Conservation (phyloP, 2,329 filamentous ascomycete species). For the Leptographium wingfieldii region DNA sequence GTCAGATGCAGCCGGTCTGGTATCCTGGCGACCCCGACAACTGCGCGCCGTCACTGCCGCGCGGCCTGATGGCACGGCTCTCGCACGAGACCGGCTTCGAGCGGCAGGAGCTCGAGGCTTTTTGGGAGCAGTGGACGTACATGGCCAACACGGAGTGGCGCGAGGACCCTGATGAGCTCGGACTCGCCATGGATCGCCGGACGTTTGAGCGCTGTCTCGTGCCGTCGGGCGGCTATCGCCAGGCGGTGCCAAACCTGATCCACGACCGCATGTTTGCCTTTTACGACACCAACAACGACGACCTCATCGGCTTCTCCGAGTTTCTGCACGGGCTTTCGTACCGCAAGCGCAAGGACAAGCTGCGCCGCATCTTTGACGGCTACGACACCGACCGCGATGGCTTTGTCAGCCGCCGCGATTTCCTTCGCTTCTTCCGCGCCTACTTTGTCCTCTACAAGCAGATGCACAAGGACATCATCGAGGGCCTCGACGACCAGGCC, state of each 20-base stretch:
- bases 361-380: conserved; percentile 44
- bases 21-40: conserved; percentile 78
- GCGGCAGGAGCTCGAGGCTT: conserved; percentile 74
- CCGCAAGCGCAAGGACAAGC: conserved; percentile 29
- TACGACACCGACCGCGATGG: conserved; percentile 88
- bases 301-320: conserved; percentile 82
- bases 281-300: conserved; percentile 84
- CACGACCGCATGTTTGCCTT: conserved; percentile 96
- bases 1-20: conserved; percentile 71
- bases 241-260: conserved; percentile 73
- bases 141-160: conserved; percentile 78
- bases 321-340: conserved; percentile 75
- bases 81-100: conserved; percentile 67
- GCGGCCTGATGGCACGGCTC: conserved; percentile 53
- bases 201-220: conserved; percentile 89
- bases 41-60: conserved; percentile 54
- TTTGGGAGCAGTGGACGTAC: conserved; percentile 95
- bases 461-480: conserved; percentile 72
- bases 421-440: conserved; percentile 80
- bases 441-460: conserved; percentile 88
- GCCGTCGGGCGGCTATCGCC: conserved; percentile 66
- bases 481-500: conserved; percentile 64
- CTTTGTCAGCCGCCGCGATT: conserved; percentile 73
- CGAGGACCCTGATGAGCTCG: conserved; percentile 64
- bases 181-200: conserved; percentile 77